A percentile compares a stretch with the other conserved stretches of the same genome.
Conservation (phyloP, 2,329 filamentous ascomycete genomes). For the Phoma sp. region DNA sequence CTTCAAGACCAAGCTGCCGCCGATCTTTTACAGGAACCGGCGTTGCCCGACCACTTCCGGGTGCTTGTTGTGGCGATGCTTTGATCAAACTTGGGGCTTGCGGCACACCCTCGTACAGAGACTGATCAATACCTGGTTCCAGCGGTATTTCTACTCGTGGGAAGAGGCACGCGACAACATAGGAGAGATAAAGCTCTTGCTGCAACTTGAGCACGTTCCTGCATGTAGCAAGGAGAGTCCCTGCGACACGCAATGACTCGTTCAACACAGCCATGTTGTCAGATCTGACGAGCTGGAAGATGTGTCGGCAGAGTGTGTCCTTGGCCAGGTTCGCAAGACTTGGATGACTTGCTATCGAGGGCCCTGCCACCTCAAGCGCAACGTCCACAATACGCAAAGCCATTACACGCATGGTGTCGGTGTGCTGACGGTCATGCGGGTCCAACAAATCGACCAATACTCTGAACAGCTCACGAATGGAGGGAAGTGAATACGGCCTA, state of each 20-base stretch:
- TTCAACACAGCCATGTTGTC: constrained; percentile 96
- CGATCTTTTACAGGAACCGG: constrained; percentile 91
- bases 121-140: constrained; percentile 87
- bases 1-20: constrained; percentile 90
- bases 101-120: constrained; percentile 90
- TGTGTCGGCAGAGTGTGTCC: constrained; percentile 88
- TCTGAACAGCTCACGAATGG: constrained; percentile 90
- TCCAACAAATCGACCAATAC: constrained; percentile 93
- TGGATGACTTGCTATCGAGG: constrained; percentile 91
- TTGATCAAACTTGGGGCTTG: constrained; percentile 88
- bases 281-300: constrained; percentile 94
- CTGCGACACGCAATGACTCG: constrained; percentile 88
- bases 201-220: constrained; percentile 90
- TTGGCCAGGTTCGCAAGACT: constrained; percentile 86
- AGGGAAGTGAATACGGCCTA: constrained; percentile 90
- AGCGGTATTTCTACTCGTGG: constrained; percentile 92
- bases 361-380: constrained; percentile 92
- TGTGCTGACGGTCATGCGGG: constrained; percentile 89
- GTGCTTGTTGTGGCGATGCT: constrained; percentile 69
- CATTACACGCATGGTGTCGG: constrained; percentile 96
- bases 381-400: constrained; percentile 96
- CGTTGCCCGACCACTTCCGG: constrained; percentile 79
- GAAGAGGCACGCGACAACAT: constrained; percentile 91
- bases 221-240: constrained; percentile 89
- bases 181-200: constrained; percentile 94